Percentiles rank a stretch among this genome's conserved stretches.
These are phyloP conservation scores for Candida glucosophila DNA, from an alignment of 1,139 yeast genomes.

Conservation along the genomic window DNA sequence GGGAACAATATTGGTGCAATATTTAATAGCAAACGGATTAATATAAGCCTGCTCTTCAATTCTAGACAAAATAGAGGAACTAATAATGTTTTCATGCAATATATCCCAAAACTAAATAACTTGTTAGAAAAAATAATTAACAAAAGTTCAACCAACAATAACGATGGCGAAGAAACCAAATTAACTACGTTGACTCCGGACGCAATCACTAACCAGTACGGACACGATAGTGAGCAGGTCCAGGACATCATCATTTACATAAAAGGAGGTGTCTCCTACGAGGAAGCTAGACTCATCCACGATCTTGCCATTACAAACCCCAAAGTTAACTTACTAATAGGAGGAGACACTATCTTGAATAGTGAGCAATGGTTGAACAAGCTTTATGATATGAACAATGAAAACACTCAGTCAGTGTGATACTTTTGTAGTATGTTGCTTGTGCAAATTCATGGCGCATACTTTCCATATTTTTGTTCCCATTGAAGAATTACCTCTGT, in stretches of 20 bases:
- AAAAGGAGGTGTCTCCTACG: conserved; percentile 88
- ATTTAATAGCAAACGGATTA: conserved; percentile 19
- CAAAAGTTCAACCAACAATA: conserved; percentile 7
- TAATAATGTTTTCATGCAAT: conserved; percentile 54
- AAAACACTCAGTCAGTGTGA: conserved; percentile 4
- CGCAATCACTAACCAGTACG: conserved; percentile 26
- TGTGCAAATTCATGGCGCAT: conserved; percentile 28
- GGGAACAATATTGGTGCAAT: conserved; percentile 18
- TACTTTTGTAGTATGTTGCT: too few relatives aligned
- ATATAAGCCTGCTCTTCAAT: conserved; percentile 18
- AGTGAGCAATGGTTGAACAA: conserved; percentile 44
- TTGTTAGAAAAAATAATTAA: conserved; percentile 18
- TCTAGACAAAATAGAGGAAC: conserved; percentile 16
- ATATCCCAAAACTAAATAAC: conserved; percentile 63
- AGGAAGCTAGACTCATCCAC: conserved; percentile 77
- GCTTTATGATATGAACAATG: conserved; percentile 18
- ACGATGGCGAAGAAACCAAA: conserved; percentile 1
- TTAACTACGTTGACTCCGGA: conserved; percentile 37
- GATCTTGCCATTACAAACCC: conserved; percentile 53
- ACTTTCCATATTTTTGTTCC: conserved; percentile 68
- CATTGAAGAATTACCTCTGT: conserved; percentile 63
- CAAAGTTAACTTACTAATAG: conserved; percentile 49
- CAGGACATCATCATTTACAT: conserved; percentile 77
- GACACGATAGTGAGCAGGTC: conserved; percentile 24
- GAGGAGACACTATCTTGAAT: conserved; percentile 67